phyloP scores from a whole-genome alignment of 768 basidiomycete species.

The Phallus indusiatus region DNA sequence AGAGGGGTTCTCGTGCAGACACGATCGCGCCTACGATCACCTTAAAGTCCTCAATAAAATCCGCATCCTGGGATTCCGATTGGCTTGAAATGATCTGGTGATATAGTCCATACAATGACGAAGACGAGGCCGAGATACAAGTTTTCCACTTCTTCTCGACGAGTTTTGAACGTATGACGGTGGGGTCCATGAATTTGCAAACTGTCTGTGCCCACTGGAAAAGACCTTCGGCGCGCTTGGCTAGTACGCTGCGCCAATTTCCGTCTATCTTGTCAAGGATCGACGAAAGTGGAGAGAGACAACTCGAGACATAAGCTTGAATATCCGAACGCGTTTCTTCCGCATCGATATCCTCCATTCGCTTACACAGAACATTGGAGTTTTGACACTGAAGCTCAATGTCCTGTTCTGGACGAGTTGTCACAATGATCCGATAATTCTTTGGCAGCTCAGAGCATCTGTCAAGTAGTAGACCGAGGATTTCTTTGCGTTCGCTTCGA shows the following conservation, averaged over 20 bases:
- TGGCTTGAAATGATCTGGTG: constrained; percentile 12
- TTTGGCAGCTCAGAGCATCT: constrained; percentile 12
- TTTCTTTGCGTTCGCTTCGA: not conserved
- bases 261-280: not conserved
- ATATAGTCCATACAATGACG: constrained; percentile 14
- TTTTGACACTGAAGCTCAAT: not conserved
- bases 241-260: constrained; percentile 5
- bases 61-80: constrained; percentile 11
- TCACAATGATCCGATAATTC: constrained; percentile 20
- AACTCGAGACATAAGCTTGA: not conserved
- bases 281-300: not conserved
- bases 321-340: not conserved
- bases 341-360: not conserved
- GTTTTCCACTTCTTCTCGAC: not conserved
- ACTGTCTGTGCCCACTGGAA: constrained; percentile 24
- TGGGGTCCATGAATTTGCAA: constrained; percentile 18
- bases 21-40: constrained; percentile 16
- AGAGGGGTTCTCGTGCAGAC: constrained; percentile 17
- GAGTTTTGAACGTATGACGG: not conserved
- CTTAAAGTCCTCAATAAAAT: constrained; percentile 11
- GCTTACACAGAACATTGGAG: not conserved
- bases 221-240: constrained; percentile 21
- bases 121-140: constrained; percentile 13
- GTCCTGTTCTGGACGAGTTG: constrained; percentile 21
- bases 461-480: constrained; percentile 17